phyloP scores from a whole-genome alignment of 106 monocot genomes.

The Agapanthus africanus region DNA sequence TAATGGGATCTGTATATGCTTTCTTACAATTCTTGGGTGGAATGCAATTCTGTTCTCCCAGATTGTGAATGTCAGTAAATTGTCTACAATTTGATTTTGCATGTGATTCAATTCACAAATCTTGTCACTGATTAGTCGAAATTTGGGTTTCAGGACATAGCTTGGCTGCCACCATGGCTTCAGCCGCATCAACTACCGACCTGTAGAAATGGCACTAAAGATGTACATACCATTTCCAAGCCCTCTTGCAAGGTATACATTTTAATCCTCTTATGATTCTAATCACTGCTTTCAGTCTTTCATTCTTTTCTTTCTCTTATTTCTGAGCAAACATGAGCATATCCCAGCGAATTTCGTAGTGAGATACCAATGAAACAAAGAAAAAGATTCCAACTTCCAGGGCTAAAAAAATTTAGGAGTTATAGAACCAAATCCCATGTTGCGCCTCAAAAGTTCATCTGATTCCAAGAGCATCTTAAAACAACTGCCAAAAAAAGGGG shows the following conservation, averaged over 20 bases:
- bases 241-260: constrained; percentile 18
- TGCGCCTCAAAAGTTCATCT: neutral
- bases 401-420: neutral
- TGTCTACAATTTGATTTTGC: neutral
- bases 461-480: no score
- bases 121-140: neutral
- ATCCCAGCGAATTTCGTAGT: neutral
- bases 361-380: neutral
- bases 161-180: constrained; percentile 47
- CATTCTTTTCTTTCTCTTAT: neutral
- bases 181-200: constrained; percentile 33
- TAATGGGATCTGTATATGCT: neutral
- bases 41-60: neutral
- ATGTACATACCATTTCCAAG: constrained; percentile 12
- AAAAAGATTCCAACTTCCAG: neutral
- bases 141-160: constrained; percentile 26
- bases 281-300: neutral
- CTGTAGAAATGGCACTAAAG: constrained; percentile 1
- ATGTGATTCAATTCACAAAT: neutral
- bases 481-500: no score
- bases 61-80: neutral
- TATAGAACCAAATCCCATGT: neutral
- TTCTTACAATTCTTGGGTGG: neutral
- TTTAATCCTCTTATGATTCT: neutral
- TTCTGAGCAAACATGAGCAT: neutral